These are phyloP conservation scores for Aureobasidium sp. DNA, from an alignment of 2,329 filamentous ascomycete genomes.

Conservation along the genomic window DNA sequence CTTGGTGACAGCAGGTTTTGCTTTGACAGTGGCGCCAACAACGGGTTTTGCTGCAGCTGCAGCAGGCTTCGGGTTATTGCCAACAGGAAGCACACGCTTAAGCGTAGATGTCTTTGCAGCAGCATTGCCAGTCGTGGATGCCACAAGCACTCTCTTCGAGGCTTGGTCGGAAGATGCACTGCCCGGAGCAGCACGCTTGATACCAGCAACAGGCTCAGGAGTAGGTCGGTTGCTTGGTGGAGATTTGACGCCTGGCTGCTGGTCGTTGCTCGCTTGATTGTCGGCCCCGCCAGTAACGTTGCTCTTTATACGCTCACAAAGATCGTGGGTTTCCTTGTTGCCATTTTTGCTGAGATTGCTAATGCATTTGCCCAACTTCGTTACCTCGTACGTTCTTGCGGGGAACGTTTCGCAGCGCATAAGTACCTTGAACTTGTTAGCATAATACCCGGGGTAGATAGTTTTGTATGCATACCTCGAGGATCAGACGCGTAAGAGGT, in stretches of 20 bases:
- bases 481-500: conserved; percentile 35
- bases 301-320: conserved; percentile 49
- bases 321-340: conserved; percentile 56
- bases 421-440: conserved; percentile 49
- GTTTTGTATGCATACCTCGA: conserved; percentile 28
- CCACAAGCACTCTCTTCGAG: conserved; percentile 28
- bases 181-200: conserved; percentile 26
- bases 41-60: conserved; percentile 24
- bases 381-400: conserved; percentile 53
- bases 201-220: conserved; percentile 25
- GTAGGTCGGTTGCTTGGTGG: conserved; percentile 15
- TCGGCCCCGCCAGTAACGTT: conserved; percentile 37
- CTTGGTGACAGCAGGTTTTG: conserved; percentile 20
- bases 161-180: conserved; percentile 19
- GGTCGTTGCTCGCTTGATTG: conserved; percentile 20
- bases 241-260: conserved; percentile 7
- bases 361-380: conserved; percentile 59
- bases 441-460: conserved; percentile 45
- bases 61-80: conserved; percentile 34
- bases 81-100: conserved; percentile 38
- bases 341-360: conserved; percentile 59
- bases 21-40: conserved; percentile 22
- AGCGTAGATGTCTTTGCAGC: conserved; percentile 40
- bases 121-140: conserved; percentile 4
- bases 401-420: conserved; percentile 56